Evolutionary conservation across 2,329 filamentous ascomycete species (phyloP), one percentile per base, ranked within the genome.

Genomic region (Aspergillus sp.): DNA sequence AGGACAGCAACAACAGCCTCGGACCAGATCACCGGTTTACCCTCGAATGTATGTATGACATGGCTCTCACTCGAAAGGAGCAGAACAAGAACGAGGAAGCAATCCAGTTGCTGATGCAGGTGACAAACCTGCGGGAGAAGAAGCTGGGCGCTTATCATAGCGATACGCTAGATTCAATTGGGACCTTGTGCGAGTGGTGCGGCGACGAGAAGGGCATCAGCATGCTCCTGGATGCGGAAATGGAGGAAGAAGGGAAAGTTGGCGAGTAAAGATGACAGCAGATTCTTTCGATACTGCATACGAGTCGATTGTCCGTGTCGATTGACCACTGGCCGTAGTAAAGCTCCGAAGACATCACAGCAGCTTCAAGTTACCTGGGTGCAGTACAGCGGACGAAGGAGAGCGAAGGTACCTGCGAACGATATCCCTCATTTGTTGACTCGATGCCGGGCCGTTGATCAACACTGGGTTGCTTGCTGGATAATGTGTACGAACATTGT

Each of bases 1-100:
- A 15, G 15, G 36, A 35, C n/a, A 35, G 34, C 25, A 31, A 36
- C 17, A 7, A 27, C 13, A 37, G 10, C 8, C 33, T 46, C 5
- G 44, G 38, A 4, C 17, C 12, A 13, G 40, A 42, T 11, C 34
- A 44, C 29, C 30, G 30, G 3, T 32, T 36, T 15, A 44, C 39
- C 1, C 5, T 44, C n/a, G 24, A 13, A 22, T 34, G 30, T 20
- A 29, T 33, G 30, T 7, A 25, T 7, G 7, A 24, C 2, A 30
- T 22, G 13, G 37, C 39, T 10, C n/a, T 37, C 3, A 26, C 37
- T 8, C 30, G 30, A 15, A 36, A 32, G 19, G 32, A 30, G 17
- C 33, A 32, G 8, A 27, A 28, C 14, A 28, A 15, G 22, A 24
- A 38, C 14, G 16, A 22, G 1, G 33, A 40, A 22, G 42, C 37